A percentile compares a stretch with the other conserved stretches of the same genome.
These are phyloP conservation scores for Celoporthe dispersa DNA, from an alignment of 2,329 filamentous ascomycete species.

Conservation along the genomic window DNA sequence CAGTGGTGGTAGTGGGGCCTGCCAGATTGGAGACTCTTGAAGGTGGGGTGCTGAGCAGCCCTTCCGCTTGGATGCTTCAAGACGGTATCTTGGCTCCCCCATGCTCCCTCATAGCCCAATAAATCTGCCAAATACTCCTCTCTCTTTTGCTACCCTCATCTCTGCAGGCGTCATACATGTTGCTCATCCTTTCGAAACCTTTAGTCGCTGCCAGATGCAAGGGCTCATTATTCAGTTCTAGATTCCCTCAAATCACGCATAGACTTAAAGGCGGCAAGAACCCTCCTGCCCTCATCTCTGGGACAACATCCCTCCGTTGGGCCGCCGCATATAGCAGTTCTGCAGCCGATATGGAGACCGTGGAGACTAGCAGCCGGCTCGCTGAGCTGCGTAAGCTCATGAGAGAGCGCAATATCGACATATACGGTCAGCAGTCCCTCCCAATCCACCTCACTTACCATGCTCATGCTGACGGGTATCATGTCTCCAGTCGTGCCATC, in stretches of 20 bases:
- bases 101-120: background rate
- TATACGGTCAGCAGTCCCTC: constrained; percentile 73
- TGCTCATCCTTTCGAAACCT: constrained; percentile 17
- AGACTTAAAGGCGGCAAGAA: constrained; percentile 14
- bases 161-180: constrained; percentile 20
- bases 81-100: constrained; percentile 3
- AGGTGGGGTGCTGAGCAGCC: constrained; percentile 16
- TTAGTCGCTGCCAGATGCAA: constrained; percentile 15
- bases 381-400: constrained; percentile 80
- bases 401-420: constrained; percentile 82
- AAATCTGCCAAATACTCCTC: background rate
- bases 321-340: constrained; percentile 15
- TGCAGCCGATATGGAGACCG: constrained; percentile 66
- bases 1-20: background rate
- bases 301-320: constrained; percentile 9
- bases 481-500: constrained; percentile 78
- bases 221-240: constrained; percentile 6
- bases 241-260: constrained; percentile 4
- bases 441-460: constrained; percentile 29
- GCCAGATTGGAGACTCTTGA: constrained; percentile 11
- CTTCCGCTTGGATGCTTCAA: background rate
- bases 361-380: constrained; percentile 80
- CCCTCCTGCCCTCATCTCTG: constrained; percentile 1
- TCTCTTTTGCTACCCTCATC: background rate
- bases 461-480: constrained; percentile 42